Base-by-base conservation (phyloP, 2,329 filamentous ascomycete species). In the Ceratocystis ficicola region DNA sequence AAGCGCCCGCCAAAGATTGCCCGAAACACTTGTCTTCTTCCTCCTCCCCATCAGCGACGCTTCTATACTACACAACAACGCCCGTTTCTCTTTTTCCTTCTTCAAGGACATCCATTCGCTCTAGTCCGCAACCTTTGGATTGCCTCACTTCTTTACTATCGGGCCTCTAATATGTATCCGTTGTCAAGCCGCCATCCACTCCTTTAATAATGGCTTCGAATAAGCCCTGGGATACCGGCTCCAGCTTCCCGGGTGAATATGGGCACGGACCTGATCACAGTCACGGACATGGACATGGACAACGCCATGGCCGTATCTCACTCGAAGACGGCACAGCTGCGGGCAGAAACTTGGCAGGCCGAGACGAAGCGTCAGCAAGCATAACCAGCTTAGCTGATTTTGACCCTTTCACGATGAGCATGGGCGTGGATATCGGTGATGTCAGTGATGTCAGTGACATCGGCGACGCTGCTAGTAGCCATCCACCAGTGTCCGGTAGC, bases 371-470 rank as follows among this genome's bases (percentile, higher is more conserved):
- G 22, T 64, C 63, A 10, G 48, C 63, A 6, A 32, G 63, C 20
- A 64, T 64, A 48, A 57, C 48, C 12, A 57, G 30, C 41, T 22
- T 59, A 12, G 32, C 32, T 22, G 63, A 64, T 30, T 64, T 64
- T 12, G 32, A 44, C 63, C 63, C 32, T 7, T 64, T 64, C 12
- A 25, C 32, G 20, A 44, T 46, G 15, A 46, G 5, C 60, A 48
- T 62, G 32, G 60, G 8, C 20, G 41, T 12, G 17, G 32, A 44
- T 41, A 44, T n/a, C 36, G 8, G 3, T 20, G 59, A 46, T 22
- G 59, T 10, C 10, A 12, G 15, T 52, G 20, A 15, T 25, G 20
- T 15, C 36, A 41, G 4, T 15, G 36, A 15, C 36, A 41, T 5
- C 3, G 10, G 36, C 10, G 36, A 41, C 36, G 12, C 36, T 15